phyloP scores from a whole-genome alignment of 805 yeast genomes.

The Lipomyces anomalus region DNA sequence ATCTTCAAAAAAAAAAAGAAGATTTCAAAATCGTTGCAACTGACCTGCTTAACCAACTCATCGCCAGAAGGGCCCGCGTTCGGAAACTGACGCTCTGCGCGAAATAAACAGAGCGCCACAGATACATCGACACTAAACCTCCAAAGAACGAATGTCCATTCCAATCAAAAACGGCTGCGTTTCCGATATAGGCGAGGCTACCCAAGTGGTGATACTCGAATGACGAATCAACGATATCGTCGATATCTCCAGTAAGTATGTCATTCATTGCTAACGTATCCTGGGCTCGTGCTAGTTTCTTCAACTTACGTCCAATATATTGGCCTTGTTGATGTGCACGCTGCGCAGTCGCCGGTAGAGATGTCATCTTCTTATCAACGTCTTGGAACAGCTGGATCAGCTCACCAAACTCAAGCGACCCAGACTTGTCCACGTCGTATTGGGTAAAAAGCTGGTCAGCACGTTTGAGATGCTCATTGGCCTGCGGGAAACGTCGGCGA shows the following conservation, averaged over 20 bases:
- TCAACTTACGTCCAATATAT: conserved; percentile 56
- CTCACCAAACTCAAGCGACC: conserved; percentile 49
- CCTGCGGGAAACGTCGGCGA: conserved; percentile 50
- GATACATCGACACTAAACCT: conserved; percentile 63
- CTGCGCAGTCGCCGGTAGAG: conserved; percentile 70
- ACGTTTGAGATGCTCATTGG: conserved; percentile 49
- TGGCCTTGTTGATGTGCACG: conserved; percentile 68
- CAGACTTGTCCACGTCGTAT: conserved; percentile 45
- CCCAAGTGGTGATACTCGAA: conserved; percentile 62
- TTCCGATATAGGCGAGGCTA: conserved; percentile 62
- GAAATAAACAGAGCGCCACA: conserved; percentile 68
- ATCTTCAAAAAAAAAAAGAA: neutral
- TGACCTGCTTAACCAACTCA: conserved; percentile 70
- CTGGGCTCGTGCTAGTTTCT: conserved; percentile 45
- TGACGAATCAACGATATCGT: conserved; percentile 50
- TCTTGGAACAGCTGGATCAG: conserved; percentile 46
- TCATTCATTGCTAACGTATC: conserved; percentile 42
- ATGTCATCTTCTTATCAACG: conserved; percentile 57
- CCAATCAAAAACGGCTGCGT: conserved; percentile 63
- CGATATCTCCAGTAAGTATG: conserved; percentile 49
- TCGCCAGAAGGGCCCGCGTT: conserved; percentile 55
- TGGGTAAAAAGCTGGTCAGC: conserved; percentile 48
- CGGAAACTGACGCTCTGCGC: conserved; percentile 61
- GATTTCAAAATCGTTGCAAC: conserved; percentile 38
- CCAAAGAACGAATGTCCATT: conserved; percentile 58